These are phyloP conservation scores for Linum lewisii DNA, from an alignment of 345 rosid species.

Conservation along the genomic window DNA sequence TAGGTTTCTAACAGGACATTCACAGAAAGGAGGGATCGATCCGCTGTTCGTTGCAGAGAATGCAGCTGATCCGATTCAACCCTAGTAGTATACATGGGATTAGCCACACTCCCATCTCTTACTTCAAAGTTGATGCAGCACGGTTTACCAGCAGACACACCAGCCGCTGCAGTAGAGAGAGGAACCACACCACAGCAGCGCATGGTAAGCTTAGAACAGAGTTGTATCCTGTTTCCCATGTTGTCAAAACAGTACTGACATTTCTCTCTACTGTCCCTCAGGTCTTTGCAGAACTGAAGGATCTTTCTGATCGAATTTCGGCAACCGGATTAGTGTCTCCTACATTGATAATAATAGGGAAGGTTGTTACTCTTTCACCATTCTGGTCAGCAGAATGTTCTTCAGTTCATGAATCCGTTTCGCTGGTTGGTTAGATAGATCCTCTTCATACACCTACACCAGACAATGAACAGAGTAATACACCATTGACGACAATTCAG, in stretches of 20 bases:
- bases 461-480: no score
- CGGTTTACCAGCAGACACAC: slow-evolving; percentile 71
- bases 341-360: slow-evolving; percentile 75
- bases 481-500: neutral
- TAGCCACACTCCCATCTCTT: slow-evolving; percentile 82
- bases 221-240: neutral
- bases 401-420: neutral
- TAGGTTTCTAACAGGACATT: slow-evolving; percentile 86
- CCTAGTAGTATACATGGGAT: slow-evolving; percentile 90
- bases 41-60: slow-evolving; percentile 81
- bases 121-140: slow-evolving; percentile 71
- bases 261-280: slow-evolving; percentile 16
- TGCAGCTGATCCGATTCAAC: slow-evolving; percentile 89
- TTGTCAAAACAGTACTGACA: neutral
- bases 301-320: slow-evolving; percentile 58
- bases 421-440: neutral
- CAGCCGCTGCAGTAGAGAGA: slow-evolving; percentile 86
- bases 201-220: slow-evolving; percentile 32
- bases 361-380: slow-evolving; percentile 88
- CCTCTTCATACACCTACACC: no score
- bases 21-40: slow-evolving; percentile 80
- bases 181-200: slow-evolving; percentile 81
- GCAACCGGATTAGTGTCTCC: slow-evolving; percentile 60
- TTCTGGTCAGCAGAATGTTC: slow-evolving; percentile 62
- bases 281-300: slow-evolving; percentile 76